These are phyloP conservation scores for Exophiala phaeomuriformis DNA, from an alignment of 2,329 filamentous ascomycete genomes.

Conservation along the genomic window DNA sequence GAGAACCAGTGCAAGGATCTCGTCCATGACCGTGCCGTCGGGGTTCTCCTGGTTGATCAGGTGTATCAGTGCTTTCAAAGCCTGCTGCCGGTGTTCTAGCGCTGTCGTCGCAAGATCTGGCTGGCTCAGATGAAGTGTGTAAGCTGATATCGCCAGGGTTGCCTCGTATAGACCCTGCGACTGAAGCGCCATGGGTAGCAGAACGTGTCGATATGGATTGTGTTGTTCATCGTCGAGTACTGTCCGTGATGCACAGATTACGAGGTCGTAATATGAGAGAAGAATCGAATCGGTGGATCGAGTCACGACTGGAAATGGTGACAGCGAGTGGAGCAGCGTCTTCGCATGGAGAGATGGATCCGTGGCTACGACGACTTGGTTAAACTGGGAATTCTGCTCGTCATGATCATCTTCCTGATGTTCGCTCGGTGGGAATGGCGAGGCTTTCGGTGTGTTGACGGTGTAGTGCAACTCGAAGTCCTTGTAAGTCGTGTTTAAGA, in stretches of 20 bases:
- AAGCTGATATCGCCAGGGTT: constrained; percentile 28
- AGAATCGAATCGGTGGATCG: constrained; percentile 21
- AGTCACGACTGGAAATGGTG: not conserved
- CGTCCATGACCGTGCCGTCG: constrained; percentile 25
- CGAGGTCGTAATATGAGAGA: constrained; percentile 28
- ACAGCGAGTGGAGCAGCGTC: not conserved
- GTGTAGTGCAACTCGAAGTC: too few species aligned
- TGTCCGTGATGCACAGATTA: constrained; percentile 29
- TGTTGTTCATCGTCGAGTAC: constrained; percentile 27
- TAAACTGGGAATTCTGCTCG: too few species aligned
- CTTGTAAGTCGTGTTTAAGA: too few species aligned
- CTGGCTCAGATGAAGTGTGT: constrained; percentile 26
- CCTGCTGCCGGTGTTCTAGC: constrained; percentile 25
- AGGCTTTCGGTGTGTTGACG: too few species aligned
- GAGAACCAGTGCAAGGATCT: constrained; percentile 28
- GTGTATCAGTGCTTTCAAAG: constrained; percentile 2
- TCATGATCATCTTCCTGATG: too few species aligned
- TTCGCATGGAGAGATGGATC: not conserved
- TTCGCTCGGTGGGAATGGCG: too few species aligned
- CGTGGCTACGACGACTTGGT: too few species aligned
- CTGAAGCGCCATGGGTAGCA: constrained; percentile 29
- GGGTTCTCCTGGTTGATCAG: not conserved
- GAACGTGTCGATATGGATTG: constrained; percentile 30
- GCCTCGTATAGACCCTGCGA: constrained; percentile 29
- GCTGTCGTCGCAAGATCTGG: constrained; percentile 25